Base-by-base conservation (phyloP, 495 filamentous ascomycete genomes). In the Aspergillus ellipticus region DNA sequence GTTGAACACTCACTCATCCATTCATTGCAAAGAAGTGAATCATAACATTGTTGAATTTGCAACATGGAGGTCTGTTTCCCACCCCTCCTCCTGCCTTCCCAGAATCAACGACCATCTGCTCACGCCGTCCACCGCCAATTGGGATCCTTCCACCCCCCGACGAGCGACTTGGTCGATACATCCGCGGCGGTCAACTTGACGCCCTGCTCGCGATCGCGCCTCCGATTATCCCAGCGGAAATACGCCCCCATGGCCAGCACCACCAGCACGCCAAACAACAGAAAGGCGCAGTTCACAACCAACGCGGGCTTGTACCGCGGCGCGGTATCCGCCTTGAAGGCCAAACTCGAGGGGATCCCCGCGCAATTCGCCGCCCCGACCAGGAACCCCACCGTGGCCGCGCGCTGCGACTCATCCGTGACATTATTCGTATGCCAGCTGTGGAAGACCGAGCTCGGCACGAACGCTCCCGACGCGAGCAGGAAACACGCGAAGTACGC, bases 351-450 rank as follows among this genome's bases (percentile, higher is more conserved):
- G 1, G 90, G 85, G 0, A 92, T 65, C 11, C 88, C 88, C 86
- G 89, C 90, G 33, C 90, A 72, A 51, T 90, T 90, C 16, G 87
- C 86, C 28, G 89, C 58, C 0, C 87, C 86, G 0, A 90, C 87
- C 10, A 83, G 85, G 11, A 90, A 74, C 35, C 84, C 85, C 0
- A 86, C 89, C 19, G 89, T 66, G 0, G 83, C 73, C 4, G 89
- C 75, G 11, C 88, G 83, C 11, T 81, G 79, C 11, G 84, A 83
- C 66, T 91, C 88, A 59, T 89, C 79, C 0, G 87, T 85, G 24
- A 86, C 80, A 54, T 92, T 92, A 70, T 92, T 92, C 60, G 87
- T 89, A 66, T 88, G 88, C 86, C 83, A 85, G 20, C 66, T 68
- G 43, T 74, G 72, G 19, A 80, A 60, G n/a, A 80, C 59, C 4